phyloP scores from a whole-genome alignment of 1,284 basidiomycete genomes.

The Marasmius oreades region DNA sequence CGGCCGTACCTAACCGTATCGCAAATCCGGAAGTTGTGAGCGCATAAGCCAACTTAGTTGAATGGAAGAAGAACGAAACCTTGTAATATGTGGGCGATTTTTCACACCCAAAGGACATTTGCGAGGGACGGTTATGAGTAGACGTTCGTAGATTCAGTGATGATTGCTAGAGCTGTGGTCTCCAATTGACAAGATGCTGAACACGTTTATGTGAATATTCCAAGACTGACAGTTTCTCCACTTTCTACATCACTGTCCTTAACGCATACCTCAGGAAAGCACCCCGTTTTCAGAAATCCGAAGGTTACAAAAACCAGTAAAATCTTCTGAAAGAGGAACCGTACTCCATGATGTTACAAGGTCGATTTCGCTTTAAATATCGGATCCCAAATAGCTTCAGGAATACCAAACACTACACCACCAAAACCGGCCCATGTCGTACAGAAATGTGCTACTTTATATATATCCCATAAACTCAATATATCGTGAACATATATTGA shows the following conservation, averaged over 20 bases:
- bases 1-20: slow-evolving; percentile 30
- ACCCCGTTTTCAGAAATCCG: slow-evolving; percentile 21
- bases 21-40: slow-evolving; percentile 21
- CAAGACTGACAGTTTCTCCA: slow-evolving; percentile 27
- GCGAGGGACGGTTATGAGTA: slow-evolving; percentile 22
- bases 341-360: slow-evolving; percentile 30
- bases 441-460: too few relatives aligned
- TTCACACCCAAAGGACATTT: slow-evolving; percentile 9
- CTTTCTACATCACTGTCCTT: slow-evolving; percentile 27
- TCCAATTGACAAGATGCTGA: not conserved
- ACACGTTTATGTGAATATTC: not conserved
- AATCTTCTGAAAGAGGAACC: slow-evolving; percentile 8
- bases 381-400: slow-evolving; percentile 28
- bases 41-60: not conserved
- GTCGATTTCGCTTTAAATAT: slow-evolving; percentile 35
- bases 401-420: slow-evolving; percentile 29
- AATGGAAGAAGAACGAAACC: not conserved
- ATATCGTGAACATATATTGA: too few relatives aligned
- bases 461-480: too few relatives aligned
- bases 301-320: not conserved
- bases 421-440: too few relatives aligned
- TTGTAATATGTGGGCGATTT: not conserved
- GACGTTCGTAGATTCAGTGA: slow-evolving; percentile 25
- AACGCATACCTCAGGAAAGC: slow-evolving; percentile 26
- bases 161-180: slow-evolving; percentile 25